phyloP scores from a whole-genome alignment of 2,329 filamentous ascomycete genomes.

The Pseudonectria buxi region DNA sequence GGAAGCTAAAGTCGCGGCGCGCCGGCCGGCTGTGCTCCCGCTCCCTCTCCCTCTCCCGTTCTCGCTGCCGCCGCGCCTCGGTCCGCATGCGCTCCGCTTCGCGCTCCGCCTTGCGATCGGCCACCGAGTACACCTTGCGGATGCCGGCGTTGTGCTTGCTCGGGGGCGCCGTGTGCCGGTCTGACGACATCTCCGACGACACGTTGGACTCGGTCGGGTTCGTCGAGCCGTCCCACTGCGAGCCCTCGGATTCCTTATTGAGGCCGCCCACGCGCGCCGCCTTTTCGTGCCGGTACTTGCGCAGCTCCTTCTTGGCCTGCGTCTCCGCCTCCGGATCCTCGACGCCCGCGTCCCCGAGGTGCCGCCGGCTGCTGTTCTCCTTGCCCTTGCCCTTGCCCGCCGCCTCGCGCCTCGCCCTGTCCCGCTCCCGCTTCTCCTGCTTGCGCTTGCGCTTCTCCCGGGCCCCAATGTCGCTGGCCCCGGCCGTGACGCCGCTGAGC shows the following conservation, averaged over 20 bases:
- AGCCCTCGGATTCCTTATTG: conserved; percentile 75
- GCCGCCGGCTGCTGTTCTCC: conserved; percentile 33
- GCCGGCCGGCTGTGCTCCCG: conserved; percentile 44
- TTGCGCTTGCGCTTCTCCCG: conserved; percentile 52
- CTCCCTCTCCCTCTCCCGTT: no score
- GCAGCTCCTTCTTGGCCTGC: conserved; percentile 61
- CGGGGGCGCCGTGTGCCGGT: conserved; percentile 48
- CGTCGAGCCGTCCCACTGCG: conserved; percentile 67
- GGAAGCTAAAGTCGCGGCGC: conserved; percentile 48
- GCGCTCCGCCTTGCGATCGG: conserved; percentile 45
- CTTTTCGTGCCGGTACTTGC: conserved; percentile 79
- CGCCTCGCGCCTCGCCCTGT: conserved; percentile 22
- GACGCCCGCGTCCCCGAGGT: conserved; percentile 51
- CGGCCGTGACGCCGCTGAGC: conserved; percentile 51
- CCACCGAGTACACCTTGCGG: conserved; percentile 55
- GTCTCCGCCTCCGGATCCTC: conserved; percentile 60
- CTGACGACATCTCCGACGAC: conserved; percentile 52
- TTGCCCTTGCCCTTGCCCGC: conserved; percentile 32
- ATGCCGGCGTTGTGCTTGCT: conserved; percentile 37
- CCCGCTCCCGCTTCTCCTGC: conserved; percentile 39
- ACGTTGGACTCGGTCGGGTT: conserved; percentile 62
- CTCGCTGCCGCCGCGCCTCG: conserved; percentile 50
- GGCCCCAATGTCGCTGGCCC: conserved; percentile 48
- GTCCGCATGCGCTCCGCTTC: conserved; percentile 49
- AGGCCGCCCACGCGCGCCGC: conserved; percentile 81